Evolutionary conservation across 805 yeast genomes (phyloP), one percentile per base, ranked within the genome.

Genomic region (Isabelozyma pseudorhagii): DNA sequence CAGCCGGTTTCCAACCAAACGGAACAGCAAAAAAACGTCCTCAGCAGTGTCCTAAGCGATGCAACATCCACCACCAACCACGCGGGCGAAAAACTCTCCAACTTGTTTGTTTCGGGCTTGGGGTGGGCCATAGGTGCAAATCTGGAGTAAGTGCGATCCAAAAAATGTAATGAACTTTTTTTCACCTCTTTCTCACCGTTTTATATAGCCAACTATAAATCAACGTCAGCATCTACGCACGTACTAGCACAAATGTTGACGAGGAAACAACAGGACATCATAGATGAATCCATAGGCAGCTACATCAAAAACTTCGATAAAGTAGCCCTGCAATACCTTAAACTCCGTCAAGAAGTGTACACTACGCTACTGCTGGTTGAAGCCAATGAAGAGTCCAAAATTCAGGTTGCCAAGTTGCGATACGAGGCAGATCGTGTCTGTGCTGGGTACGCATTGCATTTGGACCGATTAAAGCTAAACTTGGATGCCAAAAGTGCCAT

Each of bases 101-200:
- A 72, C 49, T 57, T 81, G 49, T 66, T 81, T 48, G 83, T 78
- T 3, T 72, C 80, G 25, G 85, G 85, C 1, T 62, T 81, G 29
- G 85, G 85, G 4, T 81, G 86, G 86, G 85, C 85, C 3, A 78
- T 81, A 54, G 85, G 85, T 5, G 85, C 85, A 39, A 66, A 62
- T 47, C 50, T 48, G 44, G 18, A 38, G 40, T 38, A n/a, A 38
- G 40, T n/a, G 40, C 18, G 18, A 38, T n/a, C 5, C 5, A 38
- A n/a, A 38, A 13, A 11, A 1, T 14, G 40, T 38, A 38, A 15
- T 38, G 18, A 38, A n/a, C 10, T 15, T 14, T 14, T 38, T 38
- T 15, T 38, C 10, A 13, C 17, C 1, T 38, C 40, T 11, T 8
- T 15, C 15, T 38, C 14, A 38, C 18, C 13, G 5, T n/a, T 31